A percentile compares a stretch with the other conserved stretches of the same genome.
Conservation (phyloP, 305 asterid species). For the Rubia balearica region DNA sequence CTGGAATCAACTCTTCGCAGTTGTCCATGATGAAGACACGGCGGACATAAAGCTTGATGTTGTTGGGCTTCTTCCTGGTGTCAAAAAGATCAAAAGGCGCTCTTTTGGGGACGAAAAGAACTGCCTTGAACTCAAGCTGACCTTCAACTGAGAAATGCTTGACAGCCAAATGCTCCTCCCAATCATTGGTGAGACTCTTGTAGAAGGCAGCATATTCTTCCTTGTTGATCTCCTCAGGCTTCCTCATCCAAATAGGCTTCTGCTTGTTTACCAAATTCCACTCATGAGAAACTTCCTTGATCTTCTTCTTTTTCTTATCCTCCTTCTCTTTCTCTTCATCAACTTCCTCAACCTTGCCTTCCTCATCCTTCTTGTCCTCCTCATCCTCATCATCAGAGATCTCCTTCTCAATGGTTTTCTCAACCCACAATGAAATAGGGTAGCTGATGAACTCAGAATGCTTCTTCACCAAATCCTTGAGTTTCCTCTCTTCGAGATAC, state of each 20-base stretch:
- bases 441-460: constrained; percentile 78
- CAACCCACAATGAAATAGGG: constrained; percentile 77
- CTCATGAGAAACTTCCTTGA: constrained; percentile 74
- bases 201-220: constrained; percentile 81
- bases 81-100: constrained; percentile 85
- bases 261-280: constrained; percentile 75
- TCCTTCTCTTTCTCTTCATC: constrained; percentile 73
- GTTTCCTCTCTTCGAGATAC: constrained; percentile 64
- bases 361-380: constrained; percentile 65
- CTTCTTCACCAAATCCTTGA: constrained; percentile 73
- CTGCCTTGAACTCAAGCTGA: constrained; percentile 74
- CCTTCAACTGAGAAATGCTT: constrained; percentile 86
- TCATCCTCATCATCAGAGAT: constrained; percentile 85
- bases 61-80: constrained; percentile 74
- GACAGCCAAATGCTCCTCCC: constrained; percentile 79
- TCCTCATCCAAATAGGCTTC: constrained; percentile 88
- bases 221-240: constrained; percentile 73
- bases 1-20: constrained; percentile 76
- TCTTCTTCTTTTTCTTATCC: constrained; percentile 74
- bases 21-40: constrained; percentile 88
- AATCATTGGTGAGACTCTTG: constrained; percentile 70
- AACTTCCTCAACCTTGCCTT: constrained; percentile 74
- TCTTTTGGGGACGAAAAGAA: constrained; percentile 68
- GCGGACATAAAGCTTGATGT: constrained; percentile 77
- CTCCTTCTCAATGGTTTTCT: constrained; percentile 77